Percentiles rank a stretch among this genome's conserved stretches.
These are phyloP conservation scores for Dendrocalamus latiflorus DNA, from an alignment of 202 grass and related monocot species.

Conservation along the genomic window DNA sequence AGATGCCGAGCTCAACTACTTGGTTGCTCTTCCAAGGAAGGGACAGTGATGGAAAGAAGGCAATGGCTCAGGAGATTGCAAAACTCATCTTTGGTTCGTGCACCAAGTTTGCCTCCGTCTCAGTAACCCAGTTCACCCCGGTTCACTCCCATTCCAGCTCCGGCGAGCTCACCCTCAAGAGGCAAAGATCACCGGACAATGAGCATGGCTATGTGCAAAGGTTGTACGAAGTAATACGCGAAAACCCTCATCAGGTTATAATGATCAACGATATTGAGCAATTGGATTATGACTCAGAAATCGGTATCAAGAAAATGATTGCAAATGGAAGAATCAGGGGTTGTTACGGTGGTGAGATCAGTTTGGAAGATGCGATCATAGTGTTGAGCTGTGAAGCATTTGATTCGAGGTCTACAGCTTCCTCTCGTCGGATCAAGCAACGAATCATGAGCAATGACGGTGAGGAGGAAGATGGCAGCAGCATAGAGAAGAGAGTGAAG, in stretches of 20 bases:
- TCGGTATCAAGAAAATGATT: conserved; percentile 45
- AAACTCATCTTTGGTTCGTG: conserved; percentile 63
- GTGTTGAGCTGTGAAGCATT: conserved; percentile 59
- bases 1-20: conserved; percentile 32
- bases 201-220: conserved; percentile 15
- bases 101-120: conserved; percentile 38
- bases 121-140: neutral
- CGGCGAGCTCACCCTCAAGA: conserved; percentile 40
- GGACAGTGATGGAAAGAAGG: conserved; percentile 54
- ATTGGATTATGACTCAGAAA: conserved; percentile 36
- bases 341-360: conserved; percentile 27
- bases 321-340: conserved; percentile 34
- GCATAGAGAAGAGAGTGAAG: conserved; percentile 7
- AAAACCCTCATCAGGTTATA: conserved; percentile 67
- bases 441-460: conserved; percentile 20
- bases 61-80: conserved; percentile 60
- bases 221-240: conserved; percentile 35
- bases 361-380: conserved; percentile 62
- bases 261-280: conserved; percentile 57
- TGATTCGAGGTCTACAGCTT: conserved; percentile 33
- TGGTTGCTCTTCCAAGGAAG: conserved; percentile 84
- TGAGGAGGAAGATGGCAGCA: neutral
- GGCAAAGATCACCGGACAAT: conserved; percentile 36
- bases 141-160: conserved; percentile 31
- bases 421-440: conserved; percentile 44